phyloP scores from a whole-genome alignment of 23 red algal genomes.

The Gracilaria vermiculophylla region DNA sequence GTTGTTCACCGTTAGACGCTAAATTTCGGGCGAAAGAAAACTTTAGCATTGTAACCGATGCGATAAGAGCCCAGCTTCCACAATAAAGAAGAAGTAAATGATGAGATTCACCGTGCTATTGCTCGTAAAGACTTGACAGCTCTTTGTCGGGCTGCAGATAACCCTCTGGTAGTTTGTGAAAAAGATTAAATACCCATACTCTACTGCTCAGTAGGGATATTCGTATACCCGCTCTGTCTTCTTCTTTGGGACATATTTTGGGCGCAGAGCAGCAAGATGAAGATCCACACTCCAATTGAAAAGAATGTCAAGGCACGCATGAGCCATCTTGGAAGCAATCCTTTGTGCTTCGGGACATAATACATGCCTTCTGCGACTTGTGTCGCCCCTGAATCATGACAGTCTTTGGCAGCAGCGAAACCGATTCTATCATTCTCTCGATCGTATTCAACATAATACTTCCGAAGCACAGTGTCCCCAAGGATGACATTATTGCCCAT shows the following conservation, averaged over 20 bases:
- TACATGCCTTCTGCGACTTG: not conserved
- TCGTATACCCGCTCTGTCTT: not conserved
- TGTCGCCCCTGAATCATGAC: constrained; percentile 8
- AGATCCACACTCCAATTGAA: constrained; percentile 14
- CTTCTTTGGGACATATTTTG: not conserved
- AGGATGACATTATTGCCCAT: constrained; percentile 73
- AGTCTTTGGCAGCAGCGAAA: constrained; percentile 63
- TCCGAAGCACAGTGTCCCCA: constrained; percentile 75
- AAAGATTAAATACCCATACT: not conserved
- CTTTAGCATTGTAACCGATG: too few relatives aligned
- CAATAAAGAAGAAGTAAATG: too few relatives aligned
- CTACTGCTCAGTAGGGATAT: not conserved
- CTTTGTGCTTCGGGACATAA: not conserved
- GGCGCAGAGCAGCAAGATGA: constrained; percentile 3
- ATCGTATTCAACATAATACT: constrained; percentile 86
- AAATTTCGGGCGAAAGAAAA: not conserved
- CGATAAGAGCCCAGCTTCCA: too few relatives aligned
- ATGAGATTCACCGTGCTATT: too few relatives aligned
- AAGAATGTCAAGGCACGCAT: constrained; percentile 1
- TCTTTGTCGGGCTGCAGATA: too few relatives aligned
- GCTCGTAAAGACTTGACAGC: too few relatives aligned
- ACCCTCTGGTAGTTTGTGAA: not conserved
- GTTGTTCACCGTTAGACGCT: not conserved
- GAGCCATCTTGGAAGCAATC: constrained; percentile 27
- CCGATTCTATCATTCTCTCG: constrained; percentile 79